Evolutionary conservation across 192 early-diverging fungal genomes (phyloP).

Genomic region (Glomus cerebriforme): DNA sequence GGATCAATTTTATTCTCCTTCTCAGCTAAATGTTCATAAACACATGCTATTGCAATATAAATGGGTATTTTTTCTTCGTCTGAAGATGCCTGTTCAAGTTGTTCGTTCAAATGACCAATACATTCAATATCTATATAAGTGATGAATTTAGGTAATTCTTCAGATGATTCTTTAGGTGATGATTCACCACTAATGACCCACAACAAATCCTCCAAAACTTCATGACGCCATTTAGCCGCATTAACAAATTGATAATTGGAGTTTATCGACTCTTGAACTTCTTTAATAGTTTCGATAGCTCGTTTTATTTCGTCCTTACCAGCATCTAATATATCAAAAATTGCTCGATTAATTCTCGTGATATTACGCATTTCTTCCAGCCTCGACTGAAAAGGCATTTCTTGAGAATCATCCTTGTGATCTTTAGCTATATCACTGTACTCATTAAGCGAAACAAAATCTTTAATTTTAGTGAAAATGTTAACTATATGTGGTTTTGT

Average conservation of each 20-base stretch:
- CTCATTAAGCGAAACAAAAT: neutral
- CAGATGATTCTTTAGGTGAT: neutral
- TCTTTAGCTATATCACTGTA: neutral
- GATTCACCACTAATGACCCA: neutral
- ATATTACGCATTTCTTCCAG: neutral
- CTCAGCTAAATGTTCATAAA: no score
- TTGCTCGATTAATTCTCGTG: neutral
- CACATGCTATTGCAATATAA: no score
- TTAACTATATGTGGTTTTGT: neutral
- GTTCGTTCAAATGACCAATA: neutral
- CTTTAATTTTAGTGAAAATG: neutral
- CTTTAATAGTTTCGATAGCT: neutral
- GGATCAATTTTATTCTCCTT: no score
- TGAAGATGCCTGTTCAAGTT: neutral
- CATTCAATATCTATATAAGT: no score
- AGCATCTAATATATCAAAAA: neutral
- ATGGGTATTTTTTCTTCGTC: no score
- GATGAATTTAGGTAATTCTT: neutral
- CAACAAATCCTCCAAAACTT: constrained; percentile 1
- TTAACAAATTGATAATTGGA: neutral
- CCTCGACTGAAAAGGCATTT: neutral
- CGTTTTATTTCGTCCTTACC: neutral
- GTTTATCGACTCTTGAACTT: neutral
- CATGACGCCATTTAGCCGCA: neutral
- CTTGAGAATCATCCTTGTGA: neutral